These are phyloP conservation scores for Serendipita sp. DNA, from an alignment of 1,284 basidiomycete genomes.

Conservation along the genomic window DNA sequence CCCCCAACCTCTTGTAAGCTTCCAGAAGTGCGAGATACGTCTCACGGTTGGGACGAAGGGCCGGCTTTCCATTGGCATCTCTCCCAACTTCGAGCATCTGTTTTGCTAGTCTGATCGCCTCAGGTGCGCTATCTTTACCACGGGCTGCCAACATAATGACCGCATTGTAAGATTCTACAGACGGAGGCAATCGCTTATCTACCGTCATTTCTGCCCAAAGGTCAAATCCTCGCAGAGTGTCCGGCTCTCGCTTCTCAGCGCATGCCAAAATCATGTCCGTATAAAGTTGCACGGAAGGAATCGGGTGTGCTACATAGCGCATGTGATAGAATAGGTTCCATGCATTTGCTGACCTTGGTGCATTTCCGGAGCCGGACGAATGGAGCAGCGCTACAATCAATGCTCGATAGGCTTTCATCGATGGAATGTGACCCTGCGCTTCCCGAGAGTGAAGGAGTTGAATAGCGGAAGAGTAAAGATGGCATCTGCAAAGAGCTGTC, in stretches of 20 bases:
- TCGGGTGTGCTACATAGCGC: conserved; percentile 84
- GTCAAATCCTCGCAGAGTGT: conserved; percentile 85
- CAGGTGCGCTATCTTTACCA: conserved; percentile 50
- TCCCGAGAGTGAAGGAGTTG: conserved; percentile 22
- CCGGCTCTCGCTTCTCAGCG: conserved; percentile 40
- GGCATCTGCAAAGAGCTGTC: conserved; percentile 14
- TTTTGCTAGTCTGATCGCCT: conserved; percentile 64
- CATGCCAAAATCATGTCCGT: conserved; percentile 83
- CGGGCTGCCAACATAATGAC: conserved; percentile 66
- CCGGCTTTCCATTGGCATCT: conserved; percentile 40
- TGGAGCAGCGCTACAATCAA: conserved; percentile 22
- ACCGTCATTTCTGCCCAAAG: conserved; percentile 86
- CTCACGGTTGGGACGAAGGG: conserved; percentile 44
- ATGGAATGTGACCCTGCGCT: conserved; percentile 20
- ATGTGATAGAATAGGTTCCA: conserved; percentile 94
- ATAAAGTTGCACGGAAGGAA: conserved; percentile 63
- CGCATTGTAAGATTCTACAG: conserved; percentile 62
- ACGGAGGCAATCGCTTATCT: conserved; percentile 48
- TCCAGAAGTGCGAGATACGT: conserved; percentile 80
- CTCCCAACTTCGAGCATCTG: conserved; percentile 68
- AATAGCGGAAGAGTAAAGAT: conserved; percentile 18
- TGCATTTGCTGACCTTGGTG: conserved; percentile 44
- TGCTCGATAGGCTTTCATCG: conserved; percentile 24
- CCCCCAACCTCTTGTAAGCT: conserved; percentile 76
- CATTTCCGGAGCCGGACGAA: conserved; percentile 14